phyloP scores from a whole-genome alignment of 371 early-diverging fungal species.

The Massospora cicadina region DNA sequence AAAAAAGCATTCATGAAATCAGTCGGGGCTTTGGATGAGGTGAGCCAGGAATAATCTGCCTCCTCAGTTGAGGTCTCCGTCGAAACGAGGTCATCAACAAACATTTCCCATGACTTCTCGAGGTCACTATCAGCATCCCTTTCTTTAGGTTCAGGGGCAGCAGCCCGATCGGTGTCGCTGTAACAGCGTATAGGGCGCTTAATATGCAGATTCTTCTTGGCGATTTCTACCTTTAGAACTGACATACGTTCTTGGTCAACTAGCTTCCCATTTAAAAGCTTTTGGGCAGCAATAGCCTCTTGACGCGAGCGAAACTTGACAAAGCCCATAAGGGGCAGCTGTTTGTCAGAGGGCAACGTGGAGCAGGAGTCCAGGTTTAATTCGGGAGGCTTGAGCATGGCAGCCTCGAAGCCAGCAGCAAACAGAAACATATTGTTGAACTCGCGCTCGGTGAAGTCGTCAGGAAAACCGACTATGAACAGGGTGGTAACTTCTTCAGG shows the following conservation, averaged over 20 bases:
- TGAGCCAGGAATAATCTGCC: constrained; percentile 12
- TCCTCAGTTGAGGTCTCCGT: constrained; percentile 16
- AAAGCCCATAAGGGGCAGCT: constrained; percentile 55
- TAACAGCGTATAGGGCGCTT: constrained; percentile 19
- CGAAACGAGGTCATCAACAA: constrained; percentile 9
- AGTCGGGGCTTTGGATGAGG: constrained; percentile 6
- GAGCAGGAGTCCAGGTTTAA: constrained; percentile 23
- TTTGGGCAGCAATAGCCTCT: constrained; percentile 74
- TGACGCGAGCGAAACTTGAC: constrained; percentile 75
- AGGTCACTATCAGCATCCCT: neutral
- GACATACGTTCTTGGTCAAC: constrained; percentile 71
- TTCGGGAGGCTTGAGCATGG: constrained; percentile 68
- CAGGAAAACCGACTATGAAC: constrained; percentile 94
- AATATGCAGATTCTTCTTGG: constrained; percentile 81
- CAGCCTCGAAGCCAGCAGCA: constrained; percentile 85
- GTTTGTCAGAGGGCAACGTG: neutral
- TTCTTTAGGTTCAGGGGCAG: neutral
- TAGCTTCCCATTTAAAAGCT: constrained; percentile 66
- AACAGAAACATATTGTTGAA: constrained; percentile 96
- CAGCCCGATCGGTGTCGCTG: neutral
- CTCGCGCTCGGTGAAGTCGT: constrained; percentile 91
- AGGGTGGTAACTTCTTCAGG: constrained; percentile 70
- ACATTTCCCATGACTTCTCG: constrained; percentile 5
- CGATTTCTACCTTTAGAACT: constrained; percentile 86
- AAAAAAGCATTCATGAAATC: neutral